Base-by-base conservation (phyloP, 1,139 yeast genomes). In the Zygoascus sp. region DNA sequence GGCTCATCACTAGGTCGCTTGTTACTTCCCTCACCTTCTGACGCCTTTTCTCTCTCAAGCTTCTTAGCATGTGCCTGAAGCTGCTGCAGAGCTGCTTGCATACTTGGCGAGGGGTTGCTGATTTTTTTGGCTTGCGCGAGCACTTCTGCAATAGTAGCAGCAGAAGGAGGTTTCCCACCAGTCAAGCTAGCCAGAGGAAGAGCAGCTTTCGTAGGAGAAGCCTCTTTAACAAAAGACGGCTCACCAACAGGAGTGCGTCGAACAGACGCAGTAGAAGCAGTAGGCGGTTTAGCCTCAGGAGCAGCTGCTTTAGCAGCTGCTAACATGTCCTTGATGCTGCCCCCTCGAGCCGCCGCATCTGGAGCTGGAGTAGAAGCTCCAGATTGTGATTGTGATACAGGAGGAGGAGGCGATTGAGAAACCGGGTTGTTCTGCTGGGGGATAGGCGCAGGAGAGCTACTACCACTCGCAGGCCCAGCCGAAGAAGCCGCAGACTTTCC, bases 71-170 rank as follows among this genome's bases (percentile, higher is more conserved):
- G 68, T 4, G 62, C 64, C 37, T 62, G 58, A n/a, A 66, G 59
- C 52, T 66, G 68, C 41, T 61, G 63, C 28, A 66, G 54, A 27
- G 68, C 67, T 20, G 65, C 64, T 34, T 54, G 54, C 34, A 66
- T 62, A 21, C 61, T 60, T 2, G 68, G 64, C 2, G 67, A 56
- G 6, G 70, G 70, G 46, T 66, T 66, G 23, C 58, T 60, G 41
- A 66, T 62, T 46, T 63, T 63, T 47, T 62, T 63, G 11, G 69
- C 70, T 51, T 65, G 63, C 6, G 64, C 67, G 15, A 66, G 54
- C 41, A 66, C 58, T 47, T 64, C 62, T 7, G 65, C 58, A 45
- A 66, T 65, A 37, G 63, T 56, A 40, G 63, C 67, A 5, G 59
- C 58, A n/a, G 64, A 44, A 5, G 53, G 42, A 16, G 48, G 45